These are phyloP conservation scores for Reticulascus tulasneorum DNA, from an alignment of 2,329 filamentous ascomycete genomes.

Conservation along the genomic window DNA sequence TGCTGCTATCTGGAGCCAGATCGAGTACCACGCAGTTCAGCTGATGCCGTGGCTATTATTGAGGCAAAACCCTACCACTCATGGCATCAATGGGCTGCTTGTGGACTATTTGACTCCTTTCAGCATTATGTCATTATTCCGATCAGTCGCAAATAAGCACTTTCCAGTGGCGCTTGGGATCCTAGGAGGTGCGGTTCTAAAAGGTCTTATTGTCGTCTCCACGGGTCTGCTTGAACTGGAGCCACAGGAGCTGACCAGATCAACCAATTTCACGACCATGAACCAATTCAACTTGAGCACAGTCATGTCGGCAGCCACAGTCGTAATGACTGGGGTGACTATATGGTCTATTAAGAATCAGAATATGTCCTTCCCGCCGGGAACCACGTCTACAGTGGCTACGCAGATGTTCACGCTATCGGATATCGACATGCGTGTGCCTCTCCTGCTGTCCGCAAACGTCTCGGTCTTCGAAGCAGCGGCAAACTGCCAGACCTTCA, in stretches of 20 bases:
- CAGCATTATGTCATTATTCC: neutral
- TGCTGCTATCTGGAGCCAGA: neutral
- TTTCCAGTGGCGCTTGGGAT: neutral
- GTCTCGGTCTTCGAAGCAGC: neutral
- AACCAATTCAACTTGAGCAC: conserved; percentile 1
- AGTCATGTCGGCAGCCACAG: too few species aligned
- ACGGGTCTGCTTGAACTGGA: neutral
- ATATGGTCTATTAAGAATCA: neutral
- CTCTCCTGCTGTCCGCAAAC: neutral
- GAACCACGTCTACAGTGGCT: neutral
- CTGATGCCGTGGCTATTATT: neutral
- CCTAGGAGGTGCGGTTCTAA: neutral
- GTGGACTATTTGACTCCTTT: conserved; percentile 1
- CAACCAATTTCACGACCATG: neutral
- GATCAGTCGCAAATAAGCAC: neutral
- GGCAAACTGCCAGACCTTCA: neutral
- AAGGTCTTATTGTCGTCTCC: conserved; percentile 1
- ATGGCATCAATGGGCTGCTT: neutral
- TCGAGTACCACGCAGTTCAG: neutral
- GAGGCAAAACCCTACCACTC: too few species aligned
- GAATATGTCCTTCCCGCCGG: neutral
- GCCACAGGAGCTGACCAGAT: neutral
- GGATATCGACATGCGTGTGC: neutral
- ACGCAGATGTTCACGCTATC: neutral
- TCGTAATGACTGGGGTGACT: neutral